Percentiles rank a stretch among this genome's conserved stretches.
Conservation (phyloP, 768 basidiomycete genomes). For the Hericium alpestre region DNA sequence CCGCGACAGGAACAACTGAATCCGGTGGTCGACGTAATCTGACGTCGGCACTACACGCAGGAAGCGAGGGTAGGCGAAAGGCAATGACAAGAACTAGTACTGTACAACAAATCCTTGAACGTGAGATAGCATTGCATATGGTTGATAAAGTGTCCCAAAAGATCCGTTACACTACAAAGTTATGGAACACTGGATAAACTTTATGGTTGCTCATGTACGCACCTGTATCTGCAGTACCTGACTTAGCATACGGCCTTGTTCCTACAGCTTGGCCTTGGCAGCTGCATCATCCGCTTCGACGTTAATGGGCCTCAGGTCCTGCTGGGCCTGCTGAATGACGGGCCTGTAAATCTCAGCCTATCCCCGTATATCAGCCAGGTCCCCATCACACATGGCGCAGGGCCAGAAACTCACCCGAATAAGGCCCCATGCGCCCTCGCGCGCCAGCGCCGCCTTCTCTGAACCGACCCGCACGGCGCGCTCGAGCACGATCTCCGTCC, state of each 20-base stretch:
- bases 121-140: too few relatives aligned
- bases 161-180: too few relatives aligned
- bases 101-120: too few relatives aligned
- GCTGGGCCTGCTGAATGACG: slow-evolving; percentile 29
- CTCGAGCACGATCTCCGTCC: slow-evolving; percentile 47
- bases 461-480: slow-evolving; percentile 58
- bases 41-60: too few relatives aligned
- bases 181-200: too few relatives aligned
- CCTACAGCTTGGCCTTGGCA: slow-evolving; percentile 28
- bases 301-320: slow-evolving; percentile 26
- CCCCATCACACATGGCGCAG: background rate
- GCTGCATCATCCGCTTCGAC: slow-evolving; percentile 37
- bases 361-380: slow-evolving; percentile 1
- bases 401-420: slow-evolving; percentile 43
- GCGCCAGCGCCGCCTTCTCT: slow-evolving; percentile 38
- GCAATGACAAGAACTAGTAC: too few relatives aligned
- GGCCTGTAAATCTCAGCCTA: slow-evolving; percentile 49
- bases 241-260: background rate
- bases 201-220: too few relatives aligned
- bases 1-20: too few relatives aligned
- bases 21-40: too few relatives aligned
- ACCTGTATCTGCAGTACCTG: background rate
- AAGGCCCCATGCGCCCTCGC: slow-evolving; percentile 57
- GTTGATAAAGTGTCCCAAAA: too few relatives aligned
- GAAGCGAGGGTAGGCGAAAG: too few relatives aligned